A percentile compares a stretch with the other conserved stretches of the same genome.
Evolutionary conservation across 2,329 filamentous ascomycete species (phyloP).

Genomic region (Diplocarpon rosae): DNA sequence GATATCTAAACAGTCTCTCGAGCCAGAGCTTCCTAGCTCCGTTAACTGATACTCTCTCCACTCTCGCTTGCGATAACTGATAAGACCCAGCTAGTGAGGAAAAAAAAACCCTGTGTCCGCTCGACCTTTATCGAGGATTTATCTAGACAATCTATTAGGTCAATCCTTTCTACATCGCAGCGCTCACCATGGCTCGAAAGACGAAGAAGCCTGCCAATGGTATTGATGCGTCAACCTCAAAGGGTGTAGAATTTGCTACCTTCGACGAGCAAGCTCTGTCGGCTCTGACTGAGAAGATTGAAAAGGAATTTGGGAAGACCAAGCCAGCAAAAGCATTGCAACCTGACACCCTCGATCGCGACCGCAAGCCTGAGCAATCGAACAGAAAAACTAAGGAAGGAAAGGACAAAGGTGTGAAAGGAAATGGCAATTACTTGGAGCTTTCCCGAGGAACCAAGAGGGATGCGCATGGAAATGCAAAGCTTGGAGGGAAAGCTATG

Average conservation of each 20-base stretch:
- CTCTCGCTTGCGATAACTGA: neutral
- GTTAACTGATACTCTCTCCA: neutral
- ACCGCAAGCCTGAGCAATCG: neutral
- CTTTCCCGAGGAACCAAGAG: conserved; percentile 27
- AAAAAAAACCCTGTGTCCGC: too few species aligned
- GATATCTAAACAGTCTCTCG: too few species aligned
- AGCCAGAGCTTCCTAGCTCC: too few species aligned
- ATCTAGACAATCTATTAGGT: too few species aligned
- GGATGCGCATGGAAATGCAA: conserved; percentile 25
- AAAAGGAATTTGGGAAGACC: conserved; percentile 37
- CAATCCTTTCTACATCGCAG: neutral
- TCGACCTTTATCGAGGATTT: too few species aligned
- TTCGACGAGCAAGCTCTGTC: conserved; percentile 42
- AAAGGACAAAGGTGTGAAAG: conserved; percentile 28
- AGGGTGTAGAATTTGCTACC: conserved; percentile 24
- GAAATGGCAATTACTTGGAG: conserved; percentile 7
- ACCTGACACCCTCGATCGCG: neutral
- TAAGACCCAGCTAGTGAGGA: too few species aligned
- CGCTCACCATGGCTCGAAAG: conserved; percentile 18
- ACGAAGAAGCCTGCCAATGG: conserved; percentile 15
- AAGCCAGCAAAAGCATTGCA: conserved; percentile 31
- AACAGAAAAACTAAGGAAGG: neutral
- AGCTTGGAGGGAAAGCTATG: conserved; percentile 17
- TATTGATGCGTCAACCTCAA: conserved; percentile 8
- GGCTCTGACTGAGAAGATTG: conserved; percentile 45